These are phyloP conservation scores for Endotrypanum monterogeii DNA, from an alignment of 208 protist genomes.

Conservation along the genomic window DNA sequence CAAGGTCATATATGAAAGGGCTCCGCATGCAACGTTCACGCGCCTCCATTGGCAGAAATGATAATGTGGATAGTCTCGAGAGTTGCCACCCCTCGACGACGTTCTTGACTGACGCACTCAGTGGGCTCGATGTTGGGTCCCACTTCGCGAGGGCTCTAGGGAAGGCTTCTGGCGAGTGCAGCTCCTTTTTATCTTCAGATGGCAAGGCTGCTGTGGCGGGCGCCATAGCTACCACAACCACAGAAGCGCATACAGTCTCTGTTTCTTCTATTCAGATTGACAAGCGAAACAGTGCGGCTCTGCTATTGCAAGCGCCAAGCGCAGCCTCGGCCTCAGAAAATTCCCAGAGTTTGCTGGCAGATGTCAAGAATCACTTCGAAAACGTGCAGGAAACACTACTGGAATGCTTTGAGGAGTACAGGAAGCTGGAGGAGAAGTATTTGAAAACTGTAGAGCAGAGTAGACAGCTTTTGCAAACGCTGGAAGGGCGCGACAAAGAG, in stretches of 20 bases:
- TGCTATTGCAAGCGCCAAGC: not conserved
- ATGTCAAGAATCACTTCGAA: conserved; percentile 32
- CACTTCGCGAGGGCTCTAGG: not conserved
- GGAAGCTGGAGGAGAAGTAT: conserved; percentile 36
- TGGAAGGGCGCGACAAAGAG: conserved; percentile 19
- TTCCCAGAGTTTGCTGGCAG: conserved; percentile 10
- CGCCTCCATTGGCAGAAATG: not conserved
- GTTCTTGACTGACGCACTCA: not conserved
- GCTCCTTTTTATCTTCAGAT: not conserved
- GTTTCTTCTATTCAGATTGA: not conserved
- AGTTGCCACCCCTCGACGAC: not conserved
- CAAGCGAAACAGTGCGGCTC: not conserved
- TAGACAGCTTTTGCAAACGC: conserved; percentile 23
- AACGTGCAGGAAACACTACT: conserved; percentile 25
- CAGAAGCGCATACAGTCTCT: not conserved
- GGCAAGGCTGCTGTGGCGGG: not conserved
- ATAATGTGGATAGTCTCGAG: not conserved
- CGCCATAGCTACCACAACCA: not conserved
- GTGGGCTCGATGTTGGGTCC: not conserved
- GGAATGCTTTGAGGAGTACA: conserved; percentile 32
- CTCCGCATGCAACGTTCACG: conserved; percentile 5
- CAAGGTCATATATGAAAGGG: conserved; percentile 2
- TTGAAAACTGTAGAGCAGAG: conserved; percentile 32
- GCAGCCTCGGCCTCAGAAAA: not conserved
- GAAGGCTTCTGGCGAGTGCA: not conserved